Percentiles rank a stretch among this genome's conserved stretches.
Evolutionary conservation across 305 asterid species (phyloP).

Genomic region (Fraxinus platypoda): DNA sequence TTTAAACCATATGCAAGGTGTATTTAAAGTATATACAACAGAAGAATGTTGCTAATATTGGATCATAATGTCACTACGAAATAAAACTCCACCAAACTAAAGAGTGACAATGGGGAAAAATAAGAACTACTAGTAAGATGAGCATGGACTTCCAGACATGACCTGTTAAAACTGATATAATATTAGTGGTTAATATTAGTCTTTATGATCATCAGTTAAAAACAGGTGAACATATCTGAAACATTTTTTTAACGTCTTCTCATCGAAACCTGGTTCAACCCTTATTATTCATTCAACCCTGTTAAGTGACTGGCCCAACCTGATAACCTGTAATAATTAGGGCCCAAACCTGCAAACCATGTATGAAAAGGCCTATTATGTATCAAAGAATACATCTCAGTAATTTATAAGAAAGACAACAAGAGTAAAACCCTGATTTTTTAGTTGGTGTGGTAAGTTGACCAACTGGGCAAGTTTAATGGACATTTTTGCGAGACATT

Average conservation of each 20-base stretch:
- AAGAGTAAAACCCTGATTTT: not conserved
- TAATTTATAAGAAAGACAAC: not conserved
- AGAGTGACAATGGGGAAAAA: not conserved
- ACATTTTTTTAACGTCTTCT: not conserved
- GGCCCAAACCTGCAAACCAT: not conserved
- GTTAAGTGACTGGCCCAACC: not conserved
- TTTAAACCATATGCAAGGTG: not conserved
- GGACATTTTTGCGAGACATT: not conserved
- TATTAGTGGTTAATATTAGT: not conserved
- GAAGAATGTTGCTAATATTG: not conserved
- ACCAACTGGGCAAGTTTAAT: not conserved
- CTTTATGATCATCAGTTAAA: not conserved
- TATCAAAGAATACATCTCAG: not conserved
- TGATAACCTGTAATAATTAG: not conserved
- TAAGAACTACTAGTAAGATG: not conserved
- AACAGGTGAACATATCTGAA: not conserved
- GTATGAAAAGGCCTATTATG: not conserved
- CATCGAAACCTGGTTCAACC: not conserved
- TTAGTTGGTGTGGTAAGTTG: not conserved
- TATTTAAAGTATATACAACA: not conserved
- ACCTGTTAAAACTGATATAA: not conserved
- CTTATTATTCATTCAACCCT: not conserved
- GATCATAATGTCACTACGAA: not conserved
- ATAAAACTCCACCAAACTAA: not conserved
- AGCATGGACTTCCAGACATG: not conserved